Evolutionary conservation across 176 grass and related monocot genomes (phyloP).

Genomic region (Triticum monococcum): DNA sequence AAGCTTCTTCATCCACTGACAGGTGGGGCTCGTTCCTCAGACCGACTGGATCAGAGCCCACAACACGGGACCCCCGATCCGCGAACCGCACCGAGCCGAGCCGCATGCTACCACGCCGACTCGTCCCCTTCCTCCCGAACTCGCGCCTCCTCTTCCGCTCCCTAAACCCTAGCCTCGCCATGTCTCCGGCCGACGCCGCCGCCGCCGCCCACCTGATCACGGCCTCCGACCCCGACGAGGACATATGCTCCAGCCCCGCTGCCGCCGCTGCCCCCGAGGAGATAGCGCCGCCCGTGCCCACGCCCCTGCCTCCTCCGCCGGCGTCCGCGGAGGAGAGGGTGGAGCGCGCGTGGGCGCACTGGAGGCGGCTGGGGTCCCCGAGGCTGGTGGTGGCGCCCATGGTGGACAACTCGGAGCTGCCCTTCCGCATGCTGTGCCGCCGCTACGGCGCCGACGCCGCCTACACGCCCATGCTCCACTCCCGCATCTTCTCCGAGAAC

Average conservation of each 20-base stretch:
- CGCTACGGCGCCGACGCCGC: constrained; percentile 83
- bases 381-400: constrained; percentile 75
- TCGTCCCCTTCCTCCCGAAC: not conserved
- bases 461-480: constrained; percentile 98
- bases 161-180: constrained; percentile 61
- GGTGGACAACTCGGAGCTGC: constrained; percentile 97
- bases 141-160: constrained; percentile 37
- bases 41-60: not conserved
- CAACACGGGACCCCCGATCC: not conserved
- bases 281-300: not conserved
- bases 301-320: constrained; percentile 20
- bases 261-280: constrained; percentile 12
- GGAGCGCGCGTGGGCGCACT: constrained; percentile 88
- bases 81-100: not conserved
- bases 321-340: constrained; percentile 48
- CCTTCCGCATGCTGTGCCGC: constrained; percentile 95
- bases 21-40: not conserved
- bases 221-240: constrained; percentile 39
- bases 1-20: not conserved
- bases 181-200: constrained; percentile 42
- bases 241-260: constrained; percentile 16
- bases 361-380: constrained; percentile 68
- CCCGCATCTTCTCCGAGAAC: constrained; percentile 94
- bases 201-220: constrained; percentile 31
- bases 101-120: constrained; percentile 32